Conservation (phyloP, 208 protist species). For the Leptomonas pyrrhocoris region DNA sequence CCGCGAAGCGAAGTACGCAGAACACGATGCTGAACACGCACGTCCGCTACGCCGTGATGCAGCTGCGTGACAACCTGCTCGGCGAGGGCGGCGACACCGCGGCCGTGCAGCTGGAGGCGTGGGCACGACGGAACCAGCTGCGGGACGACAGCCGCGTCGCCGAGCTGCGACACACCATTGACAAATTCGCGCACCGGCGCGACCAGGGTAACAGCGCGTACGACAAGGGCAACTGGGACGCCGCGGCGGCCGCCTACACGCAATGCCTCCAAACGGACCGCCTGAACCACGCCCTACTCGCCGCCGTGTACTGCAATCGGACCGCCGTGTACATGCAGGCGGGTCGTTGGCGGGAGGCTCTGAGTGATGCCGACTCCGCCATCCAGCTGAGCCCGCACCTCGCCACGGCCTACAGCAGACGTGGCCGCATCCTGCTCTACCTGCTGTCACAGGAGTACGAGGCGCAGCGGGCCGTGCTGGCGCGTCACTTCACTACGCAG, state of each 20-base stretch:
- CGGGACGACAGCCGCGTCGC: slow-evolving; percentile 50
- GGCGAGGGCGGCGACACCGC: slow-evolving; percentile 1
- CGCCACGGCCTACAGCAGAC: slow-evolving; percentile 61
- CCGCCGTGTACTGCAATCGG: slow-evolving; percentile 79
- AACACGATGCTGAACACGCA: slow-evolving; percentile 37
- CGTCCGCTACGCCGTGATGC: slow-evolving; percentile 29
- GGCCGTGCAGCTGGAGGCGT: slow-evolving; percentile 34
- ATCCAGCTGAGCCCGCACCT: slow-evolving; percentile 56
- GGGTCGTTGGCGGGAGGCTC: slow-evolving; percentile 58
- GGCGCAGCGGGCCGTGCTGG: slow-evolving; percentile 19
- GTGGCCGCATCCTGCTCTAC: slow-evolving; percentile 66
- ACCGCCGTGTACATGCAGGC: slow-evolving; percentile 82
- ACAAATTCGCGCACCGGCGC: slow-evolving; percentile 61
- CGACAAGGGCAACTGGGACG: slow-evolving; percentile 51
- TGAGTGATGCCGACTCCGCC: slow-evolving; percentile 49
- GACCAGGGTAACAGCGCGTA: slow-evolving; percentile 81
- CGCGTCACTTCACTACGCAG: slow-evolving; percentile 19
- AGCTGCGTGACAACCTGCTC: slow-evolving; percentile 11
- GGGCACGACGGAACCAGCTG: slow-evolving; percentile 29
- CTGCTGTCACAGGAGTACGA: slow-evolving; percentile 38
- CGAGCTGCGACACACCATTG: slow-evolving; percentile 58
- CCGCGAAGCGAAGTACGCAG: slow-evolving; percentile 32
- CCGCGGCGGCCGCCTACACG: slow-evolving; percentile 65
- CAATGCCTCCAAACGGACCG: slow-evolving; percentile 66
- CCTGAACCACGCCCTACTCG: slow-evolving; percentile 63